Evolutionary conservation across 2,329 filamentous ascomycete species (phyloP).

Genomic region (Microthyrium microscopicum): DNA sequence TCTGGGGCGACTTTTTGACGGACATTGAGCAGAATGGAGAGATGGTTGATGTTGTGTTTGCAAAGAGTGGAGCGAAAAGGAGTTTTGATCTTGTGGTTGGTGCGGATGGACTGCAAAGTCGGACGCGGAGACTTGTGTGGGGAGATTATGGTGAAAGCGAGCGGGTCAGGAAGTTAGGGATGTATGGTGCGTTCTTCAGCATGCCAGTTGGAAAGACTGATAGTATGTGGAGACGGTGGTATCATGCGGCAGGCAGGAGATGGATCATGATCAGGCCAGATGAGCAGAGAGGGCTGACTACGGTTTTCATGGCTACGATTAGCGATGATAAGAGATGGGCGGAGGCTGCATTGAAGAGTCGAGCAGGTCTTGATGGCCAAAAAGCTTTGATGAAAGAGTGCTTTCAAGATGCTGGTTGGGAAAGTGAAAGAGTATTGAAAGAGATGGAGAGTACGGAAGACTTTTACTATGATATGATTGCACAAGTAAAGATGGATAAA

Average conservation of each 20-base stretch:
- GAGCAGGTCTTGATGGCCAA: constrained; percentile 6
- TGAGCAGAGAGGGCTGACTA: neutral
- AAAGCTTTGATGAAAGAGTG: constrained; percentile 13
- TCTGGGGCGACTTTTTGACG: constrained; percentile 13
- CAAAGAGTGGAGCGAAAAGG: constrained; percentile 11
- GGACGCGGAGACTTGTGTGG: constrained; percentile 15
- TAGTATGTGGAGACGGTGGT: constrained; percentile 15
- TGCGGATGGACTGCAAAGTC: constrained; percentile 17
- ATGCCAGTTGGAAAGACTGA: constrained; percentile 13
- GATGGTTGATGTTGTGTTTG: constrained; percentile 13
- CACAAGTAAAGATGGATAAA: constrained; percentile 20
- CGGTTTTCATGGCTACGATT: neutral
- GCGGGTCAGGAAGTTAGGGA: constrained; percentile 14
- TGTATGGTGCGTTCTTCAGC: constrained; percentile 18
- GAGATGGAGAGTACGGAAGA: constrained; percentile 24
- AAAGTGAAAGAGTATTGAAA: constrained; percentile 19
- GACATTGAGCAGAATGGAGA: constrained; percentile 11
- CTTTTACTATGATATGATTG: constrained; percentile 29
- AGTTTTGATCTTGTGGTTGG: constrained; percentile 16
- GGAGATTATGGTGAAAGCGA: constrained; percentile 12
- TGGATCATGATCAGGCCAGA: constrained; percentile 10
- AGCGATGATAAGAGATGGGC: neutral
- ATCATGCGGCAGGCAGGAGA: constrained; percentile 13
- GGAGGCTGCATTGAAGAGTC: neutral
- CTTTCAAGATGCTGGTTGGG: constrained; percentile 23